These are phyloP conservation scores for Eucalyptus caleyi DNA, from an alignment of 345 rosid genomes.

Conservation along the genomic window DNA sequence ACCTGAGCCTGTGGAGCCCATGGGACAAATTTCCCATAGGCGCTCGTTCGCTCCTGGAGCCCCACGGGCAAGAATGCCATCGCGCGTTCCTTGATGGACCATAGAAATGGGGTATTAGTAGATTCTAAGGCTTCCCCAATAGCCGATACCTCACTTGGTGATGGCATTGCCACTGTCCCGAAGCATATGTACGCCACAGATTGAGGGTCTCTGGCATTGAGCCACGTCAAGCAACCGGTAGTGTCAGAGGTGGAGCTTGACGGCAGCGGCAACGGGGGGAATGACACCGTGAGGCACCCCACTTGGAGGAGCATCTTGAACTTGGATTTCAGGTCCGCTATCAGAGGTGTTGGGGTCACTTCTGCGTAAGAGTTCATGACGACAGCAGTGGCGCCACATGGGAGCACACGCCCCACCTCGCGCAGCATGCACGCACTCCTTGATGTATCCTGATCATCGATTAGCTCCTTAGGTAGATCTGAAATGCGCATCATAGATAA, in stretches of 20 bases:
- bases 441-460: neutral
- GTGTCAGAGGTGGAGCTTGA: neutral
- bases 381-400: slow-evolving; percentile 18
- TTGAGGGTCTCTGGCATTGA: slow-evolving; percentile 9
- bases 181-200: slow-evolving; percentile 51
- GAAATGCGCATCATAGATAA: slow-evolving; percentile 17
- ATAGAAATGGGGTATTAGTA: slow-evolving; percentile 14
- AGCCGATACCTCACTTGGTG: slow-evolving; percentile 28
- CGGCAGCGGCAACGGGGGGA: neutral
- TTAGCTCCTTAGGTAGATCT: slow-evolving; percentile 24
- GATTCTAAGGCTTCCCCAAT: slow-evolving; percentile 40
- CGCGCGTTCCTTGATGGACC: slow-evolving; percentile 1
- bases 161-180: slow-evolving; percentile 24
- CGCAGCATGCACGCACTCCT: neutral
- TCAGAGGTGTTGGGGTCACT: slow-evolving; percentile 7
- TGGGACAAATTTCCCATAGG: slow-evolving; percentile 33
- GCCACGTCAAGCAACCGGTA: slow-evolving; percentile 37
- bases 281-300: neutral
- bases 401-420: slow-evolving; percentile 17
- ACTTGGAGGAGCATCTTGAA: slow-evolving; percentile 12
- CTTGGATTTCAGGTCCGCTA: slow-evolving; percentile 18
- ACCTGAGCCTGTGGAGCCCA: slow-evolving; percentile 49
- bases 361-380: slow-evolving; percentile 31
- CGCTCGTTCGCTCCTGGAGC: slow-evolving; percentile 16
- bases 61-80: neutral